Evolutionary conservation across 2,329 filamentous ascomycete genomes (phyloP), one percentile per base, ranked within the genome.

Genomic region (Cyanodermella asteris): DNA sequence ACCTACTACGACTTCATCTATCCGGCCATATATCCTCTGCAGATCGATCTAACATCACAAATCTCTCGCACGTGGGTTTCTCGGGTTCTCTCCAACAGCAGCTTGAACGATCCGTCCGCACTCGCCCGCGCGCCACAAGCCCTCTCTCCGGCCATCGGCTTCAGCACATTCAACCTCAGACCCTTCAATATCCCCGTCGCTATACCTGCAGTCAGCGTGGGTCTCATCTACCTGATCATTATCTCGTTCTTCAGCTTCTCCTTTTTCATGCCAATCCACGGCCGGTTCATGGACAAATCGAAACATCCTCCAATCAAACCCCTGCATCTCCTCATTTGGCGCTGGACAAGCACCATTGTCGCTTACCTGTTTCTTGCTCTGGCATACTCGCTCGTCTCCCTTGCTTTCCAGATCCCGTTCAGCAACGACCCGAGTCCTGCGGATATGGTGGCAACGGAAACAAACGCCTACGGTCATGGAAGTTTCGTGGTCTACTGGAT

Each of bases 201-300:
- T 1, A 63, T 58, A 2, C 68, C 67, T 0, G 55, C 65, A 1
- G 58, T 72, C 3, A 61, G 55, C 2, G 67, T 72, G 26, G 66
- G 66, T 0, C 44, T 72, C 15, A 72, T 73, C 35, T 72, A 72
- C 38, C 47, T 72, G 2, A 72, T 73, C 36, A 72, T 73, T 36
- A 53, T 72, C 20, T 62, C 64, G 0, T 72, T 72, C 47, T 72
- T 72, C 49, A 64, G 57, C 15, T 72, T 67, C 41, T 53, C 58
- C 1, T 72, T 72, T 46, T 65, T 72, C 36, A 48, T 72, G 22
- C 67, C 67, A 0, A 61, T 70, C 9, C 65, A 73, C 40, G 56
- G 55, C 35, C 57, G 61, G 37, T 68, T 67, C 38, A 49, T 69
- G 30, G 53, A 52, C 10, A 55, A 58, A 0, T 22, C 20, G 1